Evolutionary conservation across 2,329 filamentous ascomycete genomes (phyloP), one percentile per base, ranked within the genome.

Genomic region (Ceratocystis destructans): DNA sequence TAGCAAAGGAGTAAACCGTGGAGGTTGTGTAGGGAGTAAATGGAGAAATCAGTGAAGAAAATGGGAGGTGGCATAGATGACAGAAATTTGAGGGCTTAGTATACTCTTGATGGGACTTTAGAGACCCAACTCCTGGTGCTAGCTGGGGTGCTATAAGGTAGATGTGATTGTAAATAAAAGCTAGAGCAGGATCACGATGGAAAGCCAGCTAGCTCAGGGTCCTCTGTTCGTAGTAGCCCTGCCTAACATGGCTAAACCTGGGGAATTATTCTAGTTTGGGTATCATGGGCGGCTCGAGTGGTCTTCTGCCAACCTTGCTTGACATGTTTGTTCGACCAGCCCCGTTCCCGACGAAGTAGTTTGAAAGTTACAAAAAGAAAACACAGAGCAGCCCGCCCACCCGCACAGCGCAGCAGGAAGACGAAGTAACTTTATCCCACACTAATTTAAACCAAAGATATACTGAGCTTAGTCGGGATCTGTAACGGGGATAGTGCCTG

Each of bases 291-390:
- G 33, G 7, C 20, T 53, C 48, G 15, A 33, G 53, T 31, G 33
- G 55, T 20, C 55, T 59, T 59, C 55, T 59, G 28, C 55, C 55
- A 59, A 59, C 28, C 33, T 59, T 59, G 55, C 33, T 59, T 59
- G 55, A 59, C 55, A 37, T 59, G 55, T 37, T 37, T 59, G 31
- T 33, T n/a, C 17, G 55, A 31, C 55, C 28, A 33, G 55, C 28
- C 28, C 28, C 55, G 55, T 59, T 33, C 17, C 28, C 55, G 55
- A 59, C 7, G 25, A 59, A n/a, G 15, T 17, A 57, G 22, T 41
- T 41, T 41, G 37, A 12, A 53, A 59, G 15, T 28, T 28, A 15
- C 8, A 17, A 59, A 31, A n/a, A 10, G 28, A 59, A 17, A 33
- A 59, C 55, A 37, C 55, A 59, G 28, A 31, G 17, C 28, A 37